Base-by-base conservation (phyloP, 2,329 filamentous ascomycete species). In the Aspergillus ibericus region DNA sequence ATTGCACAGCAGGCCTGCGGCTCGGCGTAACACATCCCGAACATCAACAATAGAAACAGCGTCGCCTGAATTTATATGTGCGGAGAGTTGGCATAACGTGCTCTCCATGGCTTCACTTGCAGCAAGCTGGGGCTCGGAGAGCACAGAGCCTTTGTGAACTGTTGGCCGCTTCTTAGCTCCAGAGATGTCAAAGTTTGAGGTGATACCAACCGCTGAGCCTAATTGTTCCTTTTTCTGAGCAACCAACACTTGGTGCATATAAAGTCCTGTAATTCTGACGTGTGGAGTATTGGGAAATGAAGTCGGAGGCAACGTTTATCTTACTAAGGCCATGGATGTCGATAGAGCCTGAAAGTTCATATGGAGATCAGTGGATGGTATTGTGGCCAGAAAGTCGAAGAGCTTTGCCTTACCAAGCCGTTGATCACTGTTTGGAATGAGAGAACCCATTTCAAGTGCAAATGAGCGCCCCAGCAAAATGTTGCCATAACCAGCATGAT, bases 211-310 rank as follows among this genome's bases (percentile, higher is more conserved):
- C 61, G 46, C 60, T 56, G 18, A 52, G 50, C 9, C 60, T 55
- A n/a, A 48, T 53, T 5, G 59, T 20, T 12, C 59, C 53, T 16
- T 52, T 53, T 13, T 55, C 58, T 22, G 60, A 34, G 18, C 48
- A 53, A 29, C 64, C 58, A 18, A 59, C 53, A 36, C 90, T 78
- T 20, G 65, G 60, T 2, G 86, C 84, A 71, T 96, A 92, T 10
- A 92, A 87, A 70, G 93, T 93, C 57, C 93, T 88, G 74, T 99
- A 99, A 70, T 96, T 93, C 72, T 99, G 96, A 36, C 95, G 89
- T 25, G 92, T 96, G 3, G 93, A 98, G 73, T 99, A 99, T 71
- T 99, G 93, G 1, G 95, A 92, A 70, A 99, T 87, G 68, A 99
- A 96, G 72, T 98, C 93, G 2, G 95, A 98, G 0, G 91, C 92